Base-by-base conservation (phyloP, 1,284 basidiomycete species). In the Apiotrichum mycotoxinovorans region DNA sequence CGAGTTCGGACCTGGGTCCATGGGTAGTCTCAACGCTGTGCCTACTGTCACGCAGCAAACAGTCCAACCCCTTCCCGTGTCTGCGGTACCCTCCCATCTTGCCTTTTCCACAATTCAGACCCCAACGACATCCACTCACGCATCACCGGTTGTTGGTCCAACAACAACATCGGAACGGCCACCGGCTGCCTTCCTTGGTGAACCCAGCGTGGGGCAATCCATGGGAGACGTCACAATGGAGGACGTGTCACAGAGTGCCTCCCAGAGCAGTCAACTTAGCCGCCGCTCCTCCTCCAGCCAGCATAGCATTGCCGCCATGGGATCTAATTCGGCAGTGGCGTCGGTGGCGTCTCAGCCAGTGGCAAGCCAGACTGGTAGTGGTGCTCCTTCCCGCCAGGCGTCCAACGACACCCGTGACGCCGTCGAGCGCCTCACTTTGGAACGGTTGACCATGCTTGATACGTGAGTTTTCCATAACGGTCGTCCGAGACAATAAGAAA, bases 51-150 rank as follows among this genome's bases (percentile, higher is more conserved):
- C 51, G 49, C 18, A n/a, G n/a, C n/a, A 14, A 9, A 14, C 44
- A n/a, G 33, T 7, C 18, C 18, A 18, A 11, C 42, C 37, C 52
- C 50, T 44, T 51, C 44, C 37, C 41, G 54, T 38, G 9, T 56
- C 56, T 18, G 68, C 70, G 12, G 63, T 73, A 0, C 72, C 73
- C 4, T 41, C 68, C 5, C 72, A 73, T 57, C 56, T 73, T 37
- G 52, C 67, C 1, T 71, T 72, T 47, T 66, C 70, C 9, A 37
- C 57, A 2, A 64, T 72, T 27, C 66, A 63, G 27, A 58, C 63
- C 17, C 62, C 64, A 2, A 33, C 20, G 4, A 43, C 44, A 20
- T 35, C 53, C 3, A 11, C 53, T 18, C 45, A 41, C n/a, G 46
- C 46, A 4, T 48, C 46, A 20, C 46, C 46, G 4, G 51, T 52